Conservation (phyloP, 345 rosid species). For the Eucalyptus pumila region DNA sequence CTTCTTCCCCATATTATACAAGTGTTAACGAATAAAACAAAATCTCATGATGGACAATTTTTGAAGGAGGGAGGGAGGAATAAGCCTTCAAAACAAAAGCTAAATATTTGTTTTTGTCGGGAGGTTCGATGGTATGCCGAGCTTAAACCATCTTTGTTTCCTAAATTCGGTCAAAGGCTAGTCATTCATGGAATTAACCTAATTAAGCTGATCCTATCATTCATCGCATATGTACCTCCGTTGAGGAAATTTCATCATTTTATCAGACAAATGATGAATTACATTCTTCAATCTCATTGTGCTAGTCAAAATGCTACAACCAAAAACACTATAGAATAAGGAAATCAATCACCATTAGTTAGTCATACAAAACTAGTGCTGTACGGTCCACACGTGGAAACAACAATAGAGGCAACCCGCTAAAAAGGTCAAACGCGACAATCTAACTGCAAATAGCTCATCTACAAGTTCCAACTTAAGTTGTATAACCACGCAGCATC, state of each 20-base stretch:
- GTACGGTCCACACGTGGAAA: background rate
- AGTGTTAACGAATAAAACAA: too few species aligned
- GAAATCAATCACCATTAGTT: background rate
- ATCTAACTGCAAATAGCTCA: background rate
- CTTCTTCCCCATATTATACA: too few species aligned
- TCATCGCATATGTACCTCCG: background rate
- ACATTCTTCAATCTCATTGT: background rate
- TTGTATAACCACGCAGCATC: background rate
- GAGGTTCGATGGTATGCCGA: background rate
- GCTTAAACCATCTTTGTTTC: background rate
- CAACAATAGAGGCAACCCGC: rapidly evolving
- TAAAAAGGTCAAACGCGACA: background rate
- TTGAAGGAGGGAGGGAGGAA: background rate
- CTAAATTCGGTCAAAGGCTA: too few species aligned
- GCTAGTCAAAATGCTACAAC: background rate
- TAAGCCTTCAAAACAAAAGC: background rate
- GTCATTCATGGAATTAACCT: background rate
- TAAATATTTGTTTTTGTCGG: background rate
- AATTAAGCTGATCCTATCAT: background rate
- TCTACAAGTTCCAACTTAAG: background rate
- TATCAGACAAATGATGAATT: background rate
- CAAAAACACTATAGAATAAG: too few species aligned
- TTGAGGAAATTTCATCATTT: background rate
- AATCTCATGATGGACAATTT: background rate
- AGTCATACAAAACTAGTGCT: too few species aligned